Evolutionary conservation across 108 stramenopile genomes (phyloP).

Genomic region (Fragilaria crotonensis): DNA sequence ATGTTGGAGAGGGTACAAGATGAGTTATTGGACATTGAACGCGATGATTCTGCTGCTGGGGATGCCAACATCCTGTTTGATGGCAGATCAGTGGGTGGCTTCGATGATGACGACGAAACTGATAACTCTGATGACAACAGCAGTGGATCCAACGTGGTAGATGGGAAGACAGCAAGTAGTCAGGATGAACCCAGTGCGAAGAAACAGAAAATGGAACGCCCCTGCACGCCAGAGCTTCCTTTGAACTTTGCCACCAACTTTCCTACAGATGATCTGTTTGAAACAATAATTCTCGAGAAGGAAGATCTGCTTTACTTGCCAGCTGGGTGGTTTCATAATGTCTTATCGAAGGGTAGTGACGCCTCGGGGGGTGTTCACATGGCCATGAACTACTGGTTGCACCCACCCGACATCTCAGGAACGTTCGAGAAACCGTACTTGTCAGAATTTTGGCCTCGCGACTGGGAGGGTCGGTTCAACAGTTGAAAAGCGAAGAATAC

Average conservation of each 20-base stretch:
- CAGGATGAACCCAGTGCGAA: no score
- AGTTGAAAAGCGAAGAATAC: no score
- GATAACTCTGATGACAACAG: neutral
- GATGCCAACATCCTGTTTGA: no score
- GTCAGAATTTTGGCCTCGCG: slow-evolving; percentile 46
- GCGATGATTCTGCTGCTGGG: no score
- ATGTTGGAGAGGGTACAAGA: no score
- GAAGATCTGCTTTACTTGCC: slow-evolving; percentile 93
- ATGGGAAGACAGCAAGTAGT: neutral
- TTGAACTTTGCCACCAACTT: no score
- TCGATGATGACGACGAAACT: neutral
- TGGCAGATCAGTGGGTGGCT: no score
- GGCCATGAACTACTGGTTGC: slow-evolving; percentile 96
- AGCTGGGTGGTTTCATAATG: slow-evolving; percentile 96
- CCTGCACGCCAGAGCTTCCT: no score
- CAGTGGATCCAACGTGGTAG: neutral
- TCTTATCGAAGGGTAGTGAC: slow-evolving; percentile 42
- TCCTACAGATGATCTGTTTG: slow-evolving; percentile 31
- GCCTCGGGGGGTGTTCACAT: slow-evolving; percentile 64
- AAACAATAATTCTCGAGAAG: no score
- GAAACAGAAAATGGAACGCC: no score
- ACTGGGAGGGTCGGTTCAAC: neutral
- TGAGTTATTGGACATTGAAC: no score
- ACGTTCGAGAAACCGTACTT: slow-evolving; percentile 57
- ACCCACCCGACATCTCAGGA: slow-evolving; percentile 78